Percentiles rank a stretch among this genome's conserved stretches.
These are phyloP conservation scores for barrel medic (Medicago truncatula) DNA, from an alignment of 306 rosid species.

Conservation along the genomic window DNA sequence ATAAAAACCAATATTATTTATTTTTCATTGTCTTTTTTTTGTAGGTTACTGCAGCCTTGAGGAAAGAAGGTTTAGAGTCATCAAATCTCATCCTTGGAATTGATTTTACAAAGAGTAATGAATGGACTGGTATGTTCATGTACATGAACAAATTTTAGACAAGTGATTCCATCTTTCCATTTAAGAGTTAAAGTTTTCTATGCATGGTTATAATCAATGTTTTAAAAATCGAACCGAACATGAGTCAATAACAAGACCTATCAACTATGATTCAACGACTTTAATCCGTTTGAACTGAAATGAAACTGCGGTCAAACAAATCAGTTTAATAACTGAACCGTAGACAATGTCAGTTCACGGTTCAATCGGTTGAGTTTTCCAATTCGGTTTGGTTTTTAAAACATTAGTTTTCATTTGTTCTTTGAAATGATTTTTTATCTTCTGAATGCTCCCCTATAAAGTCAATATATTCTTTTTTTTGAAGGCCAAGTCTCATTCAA, in stretches of 20 bases:
- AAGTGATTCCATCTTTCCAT: neutral
- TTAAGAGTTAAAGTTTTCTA: slow-evolving; percentile 3
- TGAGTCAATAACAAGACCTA: no score
- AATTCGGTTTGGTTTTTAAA: neutral
- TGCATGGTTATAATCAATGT: neutral
- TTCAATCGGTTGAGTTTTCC: neutral
- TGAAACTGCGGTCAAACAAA: no score
- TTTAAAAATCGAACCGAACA: neutral
- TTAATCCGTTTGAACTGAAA: neutral
- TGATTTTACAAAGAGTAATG: slow-evolving; percentile 96
- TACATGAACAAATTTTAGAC: slow-evolving; percentile 22
- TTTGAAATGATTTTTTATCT: slow-evolving; percentile 18
- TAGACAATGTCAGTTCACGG: neutral
- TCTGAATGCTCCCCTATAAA: slow-evolving; percentile 27
- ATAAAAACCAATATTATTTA: no score
- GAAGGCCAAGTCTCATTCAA: slow-evolving; percentile 80
- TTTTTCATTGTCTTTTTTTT: slow-evolving; percentile 1
- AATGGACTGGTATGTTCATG: slow-evolving; percentile 78
- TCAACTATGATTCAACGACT: neutral
- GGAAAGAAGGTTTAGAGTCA: slow-evolving; percentile 85
- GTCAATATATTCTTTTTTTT: slow-evolving; percentile 44
- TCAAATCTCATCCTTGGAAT: slow-evolving; percentile 90
- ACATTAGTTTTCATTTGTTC: neutral
- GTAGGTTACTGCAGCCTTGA: slow-evolving; percentile 74
- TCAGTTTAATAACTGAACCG: neutral